Evolutionary conservation across 345 rosid species (phyloP).

Genomic region (Nasturtium officinale): DNA sequence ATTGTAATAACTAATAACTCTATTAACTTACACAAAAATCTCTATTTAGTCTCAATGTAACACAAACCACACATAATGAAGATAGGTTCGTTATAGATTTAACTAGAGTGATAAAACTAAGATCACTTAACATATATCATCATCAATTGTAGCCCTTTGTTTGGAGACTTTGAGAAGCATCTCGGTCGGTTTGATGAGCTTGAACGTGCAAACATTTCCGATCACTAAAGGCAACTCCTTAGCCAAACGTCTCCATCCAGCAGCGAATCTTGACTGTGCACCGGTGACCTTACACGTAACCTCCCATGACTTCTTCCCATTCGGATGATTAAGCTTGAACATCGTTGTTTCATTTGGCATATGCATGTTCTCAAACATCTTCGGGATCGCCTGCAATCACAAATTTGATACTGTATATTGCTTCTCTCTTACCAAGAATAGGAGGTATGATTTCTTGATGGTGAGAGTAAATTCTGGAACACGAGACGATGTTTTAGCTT

Average conservation of each 20-base stretch:
- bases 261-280: conserved; percentile 27
- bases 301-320: conserved; percentile 21
- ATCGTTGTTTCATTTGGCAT: conserved; percentile 4
- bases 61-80: background rate
- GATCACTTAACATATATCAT: background rate
- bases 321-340: conserved; percentile 17
- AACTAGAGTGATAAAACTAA: conserved; percentile 3
- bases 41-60: background rate
- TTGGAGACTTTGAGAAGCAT: conserved; percentile 24
- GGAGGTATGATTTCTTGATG: conserved; percentile 28
- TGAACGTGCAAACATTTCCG: conserved; percentile 36
- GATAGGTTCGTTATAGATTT: conserved; percentile 11
- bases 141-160: background rate
- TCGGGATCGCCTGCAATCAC: conserved; percentile 10
- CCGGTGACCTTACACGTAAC: conserved; percentile 8
- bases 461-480: conserved; percentile 26
- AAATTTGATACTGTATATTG: conserved; percentile 3
- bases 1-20: background rate
- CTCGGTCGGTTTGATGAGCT: conserved; percentile 26
- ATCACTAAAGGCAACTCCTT: conserved; percentile 12
- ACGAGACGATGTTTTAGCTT: conserved; percentile 3
- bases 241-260: conserved; percentile 37
- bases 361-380: conserved; percentile 7
- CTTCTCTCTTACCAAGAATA: conserved; percentile 34
- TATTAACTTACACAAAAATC: background rate